These are phyloP conservation scores for Pseudocercospora eumusae DNA, from an alignment of 2,329 filamentous ascomycete genomes.

Conservation along the genomic window DNA sequence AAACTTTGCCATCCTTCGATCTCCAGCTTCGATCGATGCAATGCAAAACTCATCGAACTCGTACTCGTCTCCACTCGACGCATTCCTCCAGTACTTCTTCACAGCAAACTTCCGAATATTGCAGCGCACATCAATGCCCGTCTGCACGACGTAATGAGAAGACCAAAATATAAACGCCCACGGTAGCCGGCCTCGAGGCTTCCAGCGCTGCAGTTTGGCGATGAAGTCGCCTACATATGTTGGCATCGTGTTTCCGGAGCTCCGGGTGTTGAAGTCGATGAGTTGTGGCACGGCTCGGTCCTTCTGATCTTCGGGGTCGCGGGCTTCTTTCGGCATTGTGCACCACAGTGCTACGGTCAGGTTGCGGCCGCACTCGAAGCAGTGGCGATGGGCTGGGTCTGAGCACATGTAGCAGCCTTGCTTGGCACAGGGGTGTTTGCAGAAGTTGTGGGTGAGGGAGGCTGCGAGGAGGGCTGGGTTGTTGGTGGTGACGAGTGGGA, in stretches of 20 bases:
- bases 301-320: neutral
- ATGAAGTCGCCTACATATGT: neutral
- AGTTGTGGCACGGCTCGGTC: neutral
- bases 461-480: conserved; percentile 1
- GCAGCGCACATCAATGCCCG: conserved; percentile 5
- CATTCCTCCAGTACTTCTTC: neutral
- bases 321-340: neutral
- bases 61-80: too few species aligned
- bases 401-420: conserved; percentile 21
- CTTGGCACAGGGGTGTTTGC: conserved; percentile 13
- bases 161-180: conserved; percentile 4
- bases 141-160: neutral
- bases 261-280: neutral
- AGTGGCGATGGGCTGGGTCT: conserved; percentile 13
- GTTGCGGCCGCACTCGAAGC: conserved; percentile 23
- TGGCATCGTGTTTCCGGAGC: neutral
- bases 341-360: conserved; percentile 13
- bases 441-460: neutral
- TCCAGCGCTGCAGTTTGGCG: neutral
- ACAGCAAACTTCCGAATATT: neutral
- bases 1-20: conserved; percentile 7
- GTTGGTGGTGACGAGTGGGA: neutral
- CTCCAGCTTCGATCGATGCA: neutral
- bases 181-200: neutral
- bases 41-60: neutral